Evolutionary conservation across 108 stramenopile genomes (phyloP).

Genomic region (Discostella pseudostelligera): DNA sequence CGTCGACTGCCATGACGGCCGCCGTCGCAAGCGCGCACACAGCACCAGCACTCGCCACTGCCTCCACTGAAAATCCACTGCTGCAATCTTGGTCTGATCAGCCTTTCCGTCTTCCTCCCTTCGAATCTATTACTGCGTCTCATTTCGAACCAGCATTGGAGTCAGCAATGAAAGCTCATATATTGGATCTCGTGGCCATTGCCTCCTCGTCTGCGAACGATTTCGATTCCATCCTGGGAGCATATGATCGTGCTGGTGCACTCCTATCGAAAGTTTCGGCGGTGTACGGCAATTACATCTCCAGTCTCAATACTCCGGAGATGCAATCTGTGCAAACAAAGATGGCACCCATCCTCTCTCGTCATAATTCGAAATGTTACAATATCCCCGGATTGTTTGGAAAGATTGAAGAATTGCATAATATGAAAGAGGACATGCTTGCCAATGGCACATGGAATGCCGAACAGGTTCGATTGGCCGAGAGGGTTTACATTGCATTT

Average conservation of each 20-base stretch:
- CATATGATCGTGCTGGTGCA: slow-evolving; percentile 58
- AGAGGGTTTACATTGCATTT: slow-evolving; percentile 73
- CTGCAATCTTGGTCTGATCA: slow-evolving; percentile 53
- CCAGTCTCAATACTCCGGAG: slow-evolving; percentile 52
- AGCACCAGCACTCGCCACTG: too few relatives aligned
- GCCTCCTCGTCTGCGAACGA: slow-evolving; percentile 46
- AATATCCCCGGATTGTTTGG: slow-evolving; percentile 73
- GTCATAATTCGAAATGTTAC: slow-evolving; percentile 46
- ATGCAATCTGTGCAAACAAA: slow-evolving; percentile 58
- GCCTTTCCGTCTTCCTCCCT: slow-evolving; percentile 64
- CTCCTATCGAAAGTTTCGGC: slow-evolving; percentile 32
- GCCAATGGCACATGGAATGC: slow-evolving; percentile 37
- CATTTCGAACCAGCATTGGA: slow-evolving; percentile 61
- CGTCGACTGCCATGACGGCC: too few relatives aligned
- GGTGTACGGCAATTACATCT: slow-evolving; percentile 58
- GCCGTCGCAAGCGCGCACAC: too few relatives aligned
- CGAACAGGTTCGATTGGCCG: slow-evolving; percentile 64
- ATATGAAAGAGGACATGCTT: slow-evolving; percentile 37
- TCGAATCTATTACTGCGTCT: slow-evolving; percentile 36
- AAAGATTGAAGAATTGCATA: slow-evolving; percentile 50
- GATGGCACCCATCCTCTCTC: slow-evolving; percentile 56
- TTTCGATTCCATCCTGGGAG: slow-evolving; percentile 55
- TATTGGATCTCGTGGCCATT: slow-evolving; percentile 56
- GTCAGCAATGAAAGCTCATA: slow-evolving; percentile 52
- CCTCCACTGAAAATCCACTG: slow-evolving; percentile 46